Evolutionary conservation across 2,329 filamentous ascomycete species (phyloP).

Genomic region (Sphaceloma murrayae): DNA sequence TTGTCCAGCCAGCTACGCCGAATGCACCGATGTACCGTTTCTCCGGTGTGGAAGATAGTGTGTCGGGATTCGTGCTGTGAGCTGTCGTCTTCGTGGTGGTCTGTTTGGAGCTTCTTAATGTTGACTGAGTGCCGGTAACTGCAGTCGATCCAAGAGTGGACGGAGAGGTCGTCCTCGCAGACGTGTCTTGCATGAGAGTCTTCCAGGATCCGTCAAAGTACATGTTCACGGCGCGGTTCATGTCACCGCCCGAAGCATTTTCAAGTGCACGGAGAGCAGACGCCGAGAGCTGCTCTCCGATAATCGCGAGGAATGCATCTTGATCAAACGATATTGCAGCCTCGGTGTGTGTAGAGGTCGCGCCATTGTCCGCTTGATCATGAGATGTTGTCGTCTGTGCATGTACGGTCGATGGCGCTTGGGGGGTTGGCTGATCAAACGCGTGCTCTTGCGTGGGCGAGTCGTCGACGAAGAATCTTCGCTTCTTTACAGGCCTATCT

Average conservation of each 20-base stretch:
- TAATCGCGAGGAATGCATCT: slow-evolving; percentile 46
- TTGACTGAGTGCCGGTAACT: too few species aligned
- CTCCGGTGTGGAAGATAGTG: slow-evolving; percentile 39
- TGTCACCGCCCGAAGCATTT: slow-evolving; percentile 41
- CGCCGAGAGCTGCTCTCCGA: slow-evolving; percentile 43
- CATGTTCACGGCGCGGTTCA: slow-evolving; percentile 54
- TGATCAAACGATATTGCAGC: slow-evolving; percentile 41
- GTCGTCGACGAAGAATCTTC: slow-evolving; percentile 53
- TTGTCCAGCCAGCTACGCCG: slow-evolving; percentile 86
- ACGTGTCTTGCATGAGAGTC: slow-evolving; percentile 20
- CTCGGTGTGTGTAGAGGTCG: slow-evolving; percentile 16
- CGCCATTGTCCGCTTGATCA: background rate
- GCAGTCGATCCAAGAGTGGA: background rate
- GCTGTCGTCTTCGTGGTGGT: too few species aligned
- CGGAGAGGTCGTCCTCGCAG: background rate
- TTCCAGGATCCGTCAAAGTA: slow-evolving; percentile 57
- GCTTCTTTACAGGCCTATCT: slow-evolving; percentile 50
- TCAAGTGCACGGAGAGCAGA: slow-evolving; percentile 41
- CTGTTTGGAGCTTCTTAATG: too few species aligned
- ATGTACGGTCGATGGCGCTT: slow-evolving; percentile 23
- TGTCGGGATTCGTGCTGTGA: background rate
- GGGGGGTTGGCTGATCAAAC: slow-evolving; percentile 26
- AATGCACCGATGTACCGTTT: slow-evolving; percentile 81
- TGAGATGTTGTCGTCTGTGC: background rate
- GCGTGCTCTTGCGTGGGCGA: slow-evolving; percentile 25